Evolutionary conservation across 176 grass and related monocot species (phyloP).

Genomic region (Oryza coarctata): DNA sequence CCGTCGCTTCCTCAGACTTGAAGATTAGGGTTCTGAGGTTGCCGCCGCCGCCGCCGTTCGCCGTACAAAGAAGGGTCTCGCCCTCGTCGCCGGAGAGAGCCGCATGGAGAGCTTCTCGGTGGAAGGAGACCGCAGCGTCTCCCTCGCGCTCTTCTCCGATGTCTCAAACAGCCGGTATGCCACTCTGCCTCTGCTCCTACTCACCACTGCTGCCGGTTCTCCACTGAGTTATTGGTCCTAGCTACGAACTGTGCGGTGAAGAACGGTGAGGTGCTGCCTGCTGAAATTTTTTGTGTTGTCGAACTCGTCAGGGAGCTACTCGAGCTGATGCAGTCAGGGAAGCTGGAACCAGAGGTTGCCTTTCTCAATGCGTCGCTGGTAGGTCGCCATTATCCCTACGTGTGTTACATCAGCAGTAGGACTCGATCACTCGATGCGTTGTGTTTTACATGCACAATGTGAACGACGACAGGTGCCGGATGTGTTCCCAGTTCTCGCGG

Average conservation of each 20-base stretch:
- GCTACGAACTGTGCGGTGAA: background rate
- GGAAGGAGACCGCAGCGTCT: slow-evolving; percentile 32
- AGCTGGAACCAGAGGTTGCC: slow-evolving; percentile 75
- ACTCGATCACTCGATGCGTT: background rate
- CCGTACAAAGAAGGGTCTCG: background rate
- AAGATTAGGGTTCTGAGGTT: slow-evolving; percentile 4
- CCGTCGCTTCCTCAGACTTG: background rate
- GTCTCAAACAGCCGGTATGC: slow-evolving; percentile 75
- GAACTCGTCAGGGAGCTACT: slow-evolving; percentile 58
- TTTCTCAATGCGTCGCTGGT: slow-evolving; percentile 84
- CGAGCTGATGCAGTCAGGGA: slow-evolving; percentile 76
- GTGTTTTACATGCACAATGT: background rate
- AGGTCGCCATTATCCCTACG: background rate
- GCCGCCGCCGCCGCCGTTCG: background rate
- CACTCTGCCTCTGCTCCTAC: background rate
- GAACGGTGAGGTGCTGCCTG: no score
- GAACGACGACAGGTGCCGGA: slow-evolving; percentile 61
- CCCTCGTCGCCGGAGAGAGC: background rate
- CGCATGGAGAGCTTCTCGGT: slow-evolving; percentile 66
- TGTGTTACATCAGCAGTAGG: background rate
- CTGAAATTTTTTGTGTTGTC: background rate
- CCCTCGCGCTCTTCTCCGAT: slow-evolving; percentile 65
- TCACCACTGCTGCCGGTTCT: no score
- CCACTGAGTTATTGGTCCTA: background rate
- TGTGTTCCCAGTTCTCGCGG: slow-evolving; percentile 78